Evolutionary conservation across 2,329 filamentous ascomycete genomes (phyloP), one percentile per base, ranked within the genome.

Genomic region (Ophiocordyceps polyrhachis-furcata): DNA sequence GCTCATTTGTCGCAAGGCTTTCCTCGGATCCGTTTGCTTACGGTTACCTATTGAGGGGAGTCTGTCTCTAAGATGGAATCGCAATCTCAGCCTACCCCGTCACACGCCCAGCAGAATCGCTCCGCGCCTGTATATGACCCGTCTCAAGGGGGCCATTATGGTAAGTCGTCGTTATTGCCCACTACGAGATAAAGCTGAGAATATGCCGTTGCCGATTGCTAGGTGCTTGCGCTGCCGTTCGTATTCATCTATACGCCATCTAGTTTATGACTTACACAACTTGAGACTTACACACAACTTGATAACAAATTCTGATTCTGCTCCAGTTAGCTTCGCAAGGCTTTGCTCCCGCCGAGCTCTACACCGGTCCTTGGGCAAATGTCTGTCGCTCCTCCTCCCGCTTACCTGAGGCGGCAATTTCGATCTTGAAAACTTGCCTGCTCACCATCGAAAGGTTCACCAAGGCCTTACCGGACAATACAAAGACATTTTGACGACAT

Each of bases 401-500:
- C 23, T 12, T 21, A 13, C 19, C 9, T 5, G 9, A 28, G 25
- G 25, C 25, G 25, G 25, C 9, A 7, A 28, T 2, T 4, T 43
- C 14, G 37, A 37, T 43, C 8, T 40, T 14, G 19, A 14, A 12
- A 14, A 32, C 44, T 48, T 38, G 47, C 38, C 13, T 17, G 6
- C 29, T 21, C 4, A 19, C 6, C n/a, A n/a, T 46, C 19, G 45
- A 44, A 56, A 93, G 85, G 86, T 96, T 51, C 93, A 93, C 58
- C 91, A 98, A 73, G 91, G 91, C 43, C 73, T 98, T 42, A 83
- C 81, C 47, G 88, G 87, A 49, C 82, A 83, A 49, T 94, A 95
- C 63, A 89, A 93, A 61, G 91, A 98, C 61, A 95, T 96, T 56
- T 71, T 98, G 55, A 95, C 93, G 40, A 95, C 89, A 6, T 98